A percentile compares a stretch with the other conserved stretches of the same genome.
phyloP scores from a whole-genome alignment of 495 filamentous ascomycete species.

The Aspergillus saccharolyticus region DNA sequence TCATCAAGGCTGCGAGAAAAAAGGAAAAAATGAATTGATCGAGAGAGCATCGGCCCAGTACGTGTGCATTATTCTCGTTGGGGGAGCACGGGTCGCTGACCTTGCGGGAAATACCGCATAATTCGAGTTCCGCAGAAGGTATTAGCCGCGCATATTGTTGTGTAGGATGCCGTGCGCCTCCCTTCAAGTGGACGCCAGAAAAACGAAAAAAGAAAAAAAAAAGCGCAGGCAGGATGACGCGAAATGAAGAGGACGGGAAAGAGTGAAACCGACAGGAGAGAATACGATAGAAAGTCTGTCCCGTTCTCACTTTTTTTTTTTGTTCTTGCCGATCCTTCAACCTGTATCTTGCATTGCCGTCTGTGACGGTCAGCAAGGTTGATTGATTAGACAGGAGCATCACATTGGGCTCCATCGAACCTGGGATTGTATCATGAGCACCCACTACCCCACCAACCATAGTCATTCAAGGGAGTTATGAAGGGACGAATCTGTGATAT shows the following conservation, averaged over 20 bases:
- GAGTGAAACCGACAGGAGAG: not conserved
- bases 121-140: not conserved
- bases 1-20: not conserved
- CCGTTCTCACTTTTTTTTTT: not conserved
- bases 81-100: conserved; percentile 10
- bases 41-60: not conserved
- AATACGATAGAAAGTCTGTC: not conserved
- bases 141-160: conserved; percentile 2
- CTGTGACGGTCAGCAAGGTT: not conserved
- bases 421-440: not conserved
- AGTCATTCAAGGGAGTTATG: not conserved
- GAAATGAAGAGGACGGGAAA: not conserved
- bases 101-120: not conserved
- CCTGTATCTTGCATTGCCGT: not conserved
- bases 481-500: not conserved
- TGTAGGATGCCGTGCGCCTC: conserved; percentile 12
- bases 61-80: not conserved
- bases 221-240: not conserved
- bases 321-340: not conserved
- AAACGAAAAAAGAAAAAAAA: not conserved
- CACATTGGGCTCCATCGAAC: not conserved
- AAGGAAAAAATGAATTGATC: too few relatives aligned
- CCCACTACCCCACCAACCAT: not conserved
- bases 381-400: not conserved
- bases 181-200: not conserved